A percentile compares a stretch with the other conserved stretches of the same genome.
Conservation (phyloP, 352 stramenopile genomes). For the Globisporangium spiculum region DNA sequence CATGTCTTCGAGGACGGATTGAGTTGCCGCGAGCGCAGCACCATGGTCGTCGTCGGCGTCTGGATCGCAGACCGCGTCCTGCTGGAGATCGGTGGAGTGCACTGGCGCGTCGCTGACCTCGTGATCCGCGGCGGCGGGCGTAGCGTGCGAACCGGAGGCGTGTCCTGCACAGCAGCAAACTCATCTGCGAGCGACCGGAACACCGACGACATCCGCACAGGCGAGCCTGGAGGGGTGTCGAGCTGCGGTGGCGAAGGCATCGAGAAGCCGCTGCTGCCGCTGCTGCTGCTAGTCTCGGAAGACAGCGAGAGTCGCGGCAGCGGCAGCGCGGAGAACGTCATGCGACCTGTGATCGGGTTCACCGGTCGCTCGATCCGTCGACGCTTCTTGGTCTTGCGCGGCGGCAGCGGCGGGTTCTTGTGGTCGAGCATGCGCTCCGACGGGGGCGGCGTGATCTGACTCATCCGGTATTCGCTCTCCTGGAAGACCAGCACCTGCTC, state of each 20-base stretch:
- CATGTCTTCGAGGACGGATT: slow-evolving; percentile 39
- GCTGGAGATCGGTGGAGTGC: slow-evolving; percentile 29
- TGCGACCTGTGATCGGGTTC: slow-evolving; percentile 16
- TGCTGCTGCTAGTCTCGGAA: slow-evolving; percentile 13
- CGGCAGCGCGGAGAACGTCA: slow-evolving; percentile 17
- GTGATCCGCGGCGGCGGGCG: slow-evolving; percentile 50
- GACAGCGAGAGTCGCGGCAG: slow-evolving; percentile 18
- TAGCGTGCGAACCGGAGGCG: slow-evolving; percentile 36
- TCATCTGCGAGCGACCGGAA: slow-evolving; percentile 67
- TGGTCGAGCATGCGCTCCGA: slow-evolving; percentile 65
- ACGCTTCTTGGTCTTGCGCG: slow-evolving; percentile 32
- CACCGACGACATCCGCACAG: slow-evolving; percentile 27
- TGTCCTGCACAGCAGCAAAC: slow-evolving; percentile 62
- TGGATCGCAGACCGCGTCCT: slow-evolving; percentile 39
- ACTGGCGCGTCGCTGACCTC: slow-evolving; percentile 31
- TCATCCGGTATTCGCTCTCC: slow-evolving; percentile 27
- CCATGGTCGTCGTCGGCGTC: slow-evolving; percentile 45
- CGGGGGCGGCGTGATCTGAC: slow-evolving; percentile 61
- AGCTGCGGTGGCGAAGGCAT: slow-evolving; percentile 25
- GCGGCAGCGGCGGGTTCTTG: slow-evolving; percentile 61
- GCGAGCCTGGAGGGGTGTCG: slow-evolving; percentile 31
- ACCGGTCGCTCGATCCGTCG: slow-evolving; percentile 21
- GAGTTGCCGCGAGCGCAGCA: slow-evolving; percentile 55
- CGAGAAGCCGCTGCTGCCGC: slow-evolving; percentile 15
- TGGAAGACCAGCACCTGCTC: slow-evolving; percentile 25